Base-by-base conservation (phyloP, 2,329 filamentous ascomycete genomes). In the Calonectria honghensis region DNA sequence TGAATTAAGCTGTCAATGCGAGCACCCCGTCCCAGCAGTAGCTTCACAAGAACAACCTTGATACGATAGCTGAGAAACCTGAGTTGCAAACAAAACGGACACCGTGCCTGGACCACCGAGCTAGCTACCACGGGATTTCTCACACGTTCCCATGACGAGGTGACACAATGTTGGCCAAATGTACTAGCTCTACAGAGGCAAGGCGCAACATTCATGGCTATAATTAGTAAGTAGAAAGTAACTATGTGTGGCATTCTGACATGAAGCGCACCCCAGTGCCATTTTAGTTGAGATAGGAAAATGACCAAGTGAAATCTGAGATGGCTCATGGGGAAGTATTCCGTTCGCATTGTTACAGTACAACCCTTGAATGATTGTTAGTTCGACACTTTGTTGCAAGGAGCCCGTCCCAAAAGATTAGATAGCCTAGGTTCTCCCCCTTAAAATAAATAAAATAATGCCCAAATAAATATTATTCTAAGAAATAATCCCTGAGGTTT, bases 21-120 rank as follows among this genome's bases (percentile, higher is more conserved):
- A 27, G 35, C 29, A 68, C 70, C 54, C 50, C 63, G 37, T 54
- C 9, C n/a, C 35, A 68, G 14, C 35, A 45, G 6, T 29, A 32
- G 70, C 20, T 51, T 63, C 57, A 63, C 37, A 27, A 37, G 35
- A 41, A 63, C 35, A 41, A 18, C 57, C 27, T 37, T 39, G 24
- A 11, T 41, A 29, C 16, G 14, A 13, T 24, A 24, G 35, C 35
- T 31, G 24, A 37, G 57, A 41, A 63, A 63, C 57, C 16, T 29
- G 35, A 37, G 57, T 41, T 41, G 24, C 24, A 63, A 63, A 63
- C 65, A 31, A 54, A 20, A 41, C 64, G 16, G 24, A 24, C 4
- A 16, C 35, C 10, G 35, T 41, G 13, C 39, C 39, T 37, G 57
- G 37, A 5, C 35, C 35, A 63, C 57, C 31, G 24, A 41, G 16